Evolutionary conservation across 202 grass and related monocot species (phyloP).

Genomic region (Panicum virgatum): DNA sequence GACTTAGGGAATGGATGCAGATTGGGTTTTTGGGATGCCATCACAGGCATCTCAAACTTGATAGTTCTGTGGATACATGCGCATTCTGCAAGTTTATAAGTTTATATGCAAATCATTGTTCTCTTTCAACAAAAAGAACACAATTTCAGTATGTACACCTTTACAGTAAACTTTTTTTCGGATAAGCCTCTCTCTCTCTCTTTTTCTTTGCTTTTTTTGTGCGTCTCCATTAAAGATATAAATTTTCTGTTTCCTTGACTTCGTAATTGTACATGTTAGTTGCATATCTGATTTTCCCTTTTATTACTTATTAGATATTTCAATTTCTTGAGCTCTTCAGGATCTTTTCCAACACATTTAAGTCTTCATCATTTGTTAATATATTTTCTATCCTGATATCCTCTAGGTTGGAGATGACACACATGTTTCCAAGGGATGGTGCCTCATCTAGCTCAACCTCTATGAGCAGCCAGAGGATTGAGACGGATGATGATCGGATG

Average conservation of each 20-base stretch:
- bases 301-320: constrained; percentile 11
- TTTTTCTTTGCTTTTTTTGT: neutral
- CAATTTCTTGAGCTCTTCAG: neutral
- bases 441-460: constrained; percentile 80
- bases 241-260: constrained; percentile 6
- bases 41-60: neutral
- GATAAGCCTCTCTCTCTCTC: neutral
- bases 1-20: neutral
- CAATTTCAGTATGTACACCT: neutral
- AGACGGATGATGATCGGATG: constrained; percentile 87
- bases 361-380: neutral
- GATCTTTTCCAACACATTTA: neutral
- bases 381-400: neutral
- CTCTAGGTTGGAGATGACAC: constrained; percentile 49
- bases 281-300: neutral
- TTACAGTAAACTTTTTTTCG: neutral
- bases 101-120: constrained; percentile 12
- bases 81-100: neutral
- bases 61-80: neutral
- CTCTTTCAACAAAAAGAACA: neutral
- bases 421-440: constrained; percentile 55
- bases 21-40: neutral
- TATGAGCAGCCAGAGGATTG: constrained; percentile 55
- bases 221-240: neutral
- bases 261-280: neutral